phyloP scores from a whole-genome alignment of 345 rosid species.

The Populus euphratica region DNA sequence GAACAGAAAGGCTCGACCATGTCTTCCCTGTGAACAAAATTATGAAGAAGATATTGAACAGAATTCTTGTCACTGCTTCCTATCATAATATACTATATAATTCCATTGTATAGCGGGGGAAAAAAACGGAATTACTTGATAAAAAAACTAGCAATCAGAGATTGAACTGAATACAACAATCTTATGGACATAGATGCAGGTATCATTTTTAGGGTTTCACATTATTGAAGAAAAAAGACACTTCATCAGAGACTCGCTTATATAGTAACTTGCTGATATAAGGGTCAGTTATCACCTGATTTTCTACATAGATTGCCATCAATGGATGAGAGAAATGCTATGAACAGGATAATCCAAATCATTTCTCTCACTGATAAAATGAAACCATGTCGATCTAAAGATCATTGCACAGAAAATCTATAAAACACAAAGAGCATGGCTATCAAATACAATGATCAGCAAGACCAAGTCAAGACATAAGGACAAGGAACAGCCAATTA shows the following conservation, averaged over 20 bases:
- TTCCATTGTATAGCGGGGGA: not conserved
- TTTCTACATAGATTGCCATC: not conserved
- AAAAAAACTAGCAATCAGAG: not conserved
- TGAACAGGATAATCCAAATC: not conserved
- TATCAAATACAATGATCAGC: not conserved
- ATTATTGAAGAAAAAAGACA: not conserved
- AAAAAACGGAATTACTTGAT: no score
- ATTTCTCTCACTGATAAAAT: not conserved
- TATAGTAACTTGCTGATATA: not conserved
- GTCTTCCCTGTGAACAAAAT: slow-evolving; percentile 19
- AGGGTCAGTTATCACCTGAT: not conserved
- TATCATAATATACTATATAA: not conserved
- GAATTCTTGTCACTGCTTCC: not conserved
- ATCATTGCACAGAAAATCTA: not conserved
- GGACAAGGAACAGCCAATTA: not conserved
- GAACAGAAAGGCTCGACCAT: slow-evolving; percentile 26
- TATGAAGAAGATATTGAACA: not conserved
- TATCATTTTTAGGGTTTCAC: not conserved
- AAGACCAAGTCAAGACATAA: not conserved
- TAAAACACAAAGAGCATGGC: not conserved
- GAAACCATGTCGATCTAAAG: not conserved
- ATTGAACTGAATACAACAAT: not conserved
- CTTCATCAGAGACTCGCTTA: not conserved
- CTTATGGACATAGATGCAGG: not conserved
- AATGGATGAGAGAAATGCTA: not conserved